A percentile compares a stretch with the other conserved stretches of the same genome.
phyloP scores from a whole-genome alignment of 768 basidiomycete genomes.

The Clitopilus hobsonii region DNA sequence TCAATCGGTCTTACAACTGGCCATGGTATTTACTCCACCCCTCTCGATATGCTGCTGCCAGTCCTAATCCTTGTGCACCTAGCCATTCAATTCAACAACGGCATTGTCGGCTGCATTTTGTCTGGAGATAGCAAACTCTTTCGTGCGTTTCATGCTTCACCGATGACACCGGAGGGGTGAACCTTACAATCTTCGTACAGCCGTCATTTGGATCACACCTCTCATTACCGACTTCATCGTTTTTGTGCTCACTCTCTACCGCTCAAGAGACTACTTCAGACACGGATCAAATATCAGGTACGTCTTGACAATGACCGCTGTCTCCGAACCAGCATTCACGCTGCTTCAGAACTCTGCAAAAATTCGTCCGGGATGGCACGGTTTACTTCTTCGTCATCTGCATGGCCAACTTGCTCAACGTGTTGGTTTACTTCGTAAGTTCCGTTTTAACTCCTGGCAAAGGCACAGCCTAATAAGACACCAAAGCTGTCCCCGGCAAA shows the following conservation, averaged over 20 bases:
- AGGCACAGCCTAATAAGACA: too few species aligned
- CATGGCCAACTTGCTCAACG: not conserved
- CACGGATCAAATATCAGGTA: too few species aligned
- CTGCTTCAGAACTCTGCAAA: not conserved
- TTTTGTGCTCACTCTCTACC: not conserved
- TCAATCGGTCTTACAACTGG: not conserved
- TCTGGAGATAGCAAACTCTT: not conserved
- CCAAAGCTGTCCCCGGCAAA: not conserved
- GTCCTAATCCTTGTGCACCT: not conserved
- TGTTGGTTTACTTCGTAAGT: not conserved
- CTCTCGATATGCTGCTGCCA: not conserved
- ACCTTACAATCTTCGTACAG: not conserved
- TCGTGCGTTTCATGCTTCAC: not conserved
- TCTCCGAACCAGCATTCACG: too few species aligned
- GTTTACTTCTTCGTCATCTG: not conserved
- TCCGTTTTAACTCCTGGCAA: too few species aligned
- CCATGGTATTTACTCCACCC: not conserved
- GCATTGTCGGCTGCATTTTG: not conserved
- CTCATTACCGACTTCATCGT: not conserved
- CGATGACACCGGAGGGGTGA: not conserved
- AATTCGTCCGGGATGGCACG: not conserved
- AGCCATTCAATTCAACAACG: not conserved
- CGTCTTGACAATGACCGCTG: too few species aligned
- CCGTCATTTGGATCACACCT: not conserved
- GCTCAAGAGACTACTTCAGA: not conserved